phyloP scores from a whole-genome alignment of 805 yeast species.

The Candida andamanensis region DNA sequence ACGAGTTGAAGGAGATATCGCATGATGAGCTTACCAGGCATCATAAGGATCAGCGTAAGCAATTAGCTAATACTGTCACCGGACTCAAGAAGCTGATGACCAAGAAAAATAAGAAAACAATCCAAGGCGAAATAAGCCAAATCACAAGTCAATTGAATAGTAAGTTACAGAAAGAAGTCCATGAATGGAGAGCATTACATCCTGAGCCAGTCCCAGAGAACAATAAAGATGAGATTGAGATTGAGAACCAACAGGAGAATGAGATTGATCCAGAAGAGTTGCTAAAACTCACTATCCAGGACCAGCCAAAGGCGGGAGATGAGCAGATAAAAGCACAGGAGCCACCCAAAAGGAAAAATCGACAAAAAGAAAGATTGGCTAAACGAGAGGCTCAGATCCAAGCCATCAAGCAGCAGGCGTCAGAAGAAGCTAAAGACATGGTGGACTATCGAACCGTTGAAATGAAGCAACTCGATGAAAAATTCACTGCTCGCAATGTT shows the following conservation, averaged over 20 bases:
- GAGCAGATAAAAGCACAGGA: neutral
- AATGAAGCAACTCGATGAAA: slow-evolving; percentile 53
- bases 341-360: slow-evolving; percentile 46
- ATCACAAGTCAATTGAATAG: slow-evolving; percentile 52
- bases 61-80: slow-evolving; percentile 61
- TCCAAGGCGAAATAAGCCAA: slow-evolving; percentile 52
- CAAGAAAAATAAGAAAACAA: slow-evolving; percentile 69
- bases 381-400: slow-evolving; percentile 67
- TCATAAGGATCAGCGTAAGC: slow-evolving; percentile 66
- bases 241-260: slow-evolving; percentile 53
- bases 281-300: slow-evolving; percentile 3
- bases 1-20: slow-evolving; percentile 1
- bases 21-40: slow-evolving; percentile 5
- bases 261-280: slow-evolving; percentile 7
- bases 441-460: slow-evolving; percentile 73
- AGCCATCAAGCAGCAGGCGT: slow-evolving; percentile 60
- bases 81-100: slow-evolving; percentile 80
- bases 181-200: slow-evolving; percentile 12
- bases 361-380: slow-evolving; percentile 81
- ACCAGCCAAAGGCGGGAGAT: neutral
- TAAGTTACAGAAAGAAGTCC: slow-evolving; percentile 52
- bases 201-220: slow-evolving; percentile 15
- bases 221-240: slow-evolving; percentile 10
- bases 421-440: slow-evolving; percentile 54
- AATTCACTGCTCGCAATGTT: slow-evolving; percentile 48